phyloP scores from a whole-genome alignment of 225 moss, liverwort and hornwort genomes.

The Pleurozium schreberi region DNA sequence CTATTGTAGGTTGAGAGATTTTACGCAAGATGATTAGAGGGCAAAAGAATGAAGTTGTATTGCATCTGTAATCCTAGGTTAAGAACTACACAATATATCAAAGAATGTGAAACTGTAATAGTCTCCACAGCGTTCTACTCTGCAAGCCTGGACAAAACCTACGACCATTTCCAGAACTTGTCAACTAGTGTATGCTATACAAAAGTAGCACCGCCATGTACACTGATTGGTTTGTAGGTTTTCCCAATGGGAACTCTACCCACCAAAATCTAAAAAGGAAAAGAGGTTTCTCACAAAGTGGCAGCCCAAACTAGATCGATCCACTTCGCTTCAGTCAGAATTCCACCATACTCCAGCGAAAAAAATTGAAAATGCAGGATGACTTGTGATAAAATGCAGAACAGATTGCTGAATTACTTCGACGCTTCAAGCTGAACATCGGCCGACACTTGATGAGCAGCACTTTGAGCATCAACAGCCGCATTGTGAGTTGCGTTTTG shows the following conservation, averaged over 20 bases:
- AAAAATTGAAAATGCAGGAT: background rate
- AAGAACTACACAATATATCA: background rate
- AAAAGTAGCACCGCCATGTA: background rate
- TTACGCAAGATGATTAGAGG: accelerated
- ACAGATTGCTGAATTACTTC: background rate
- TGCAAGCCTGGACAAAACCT: background rate
- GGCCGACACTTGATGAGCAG: background rate
- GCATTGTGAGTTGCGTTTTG: background rate
- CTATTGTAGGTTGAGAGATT: accelerated
- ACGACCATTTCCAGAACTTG: background rate
- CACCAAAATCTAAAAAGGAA: background rate
- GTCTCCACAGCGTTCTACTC: background rate
- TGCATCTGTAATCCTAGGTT: background rate
- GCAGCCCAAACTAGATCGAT: too few species aligned
- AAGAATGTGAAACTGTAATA: background rate
- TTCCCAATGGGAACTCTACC: background rate
- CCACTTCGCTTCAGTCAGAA: background rate
- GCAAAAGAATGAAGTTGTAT: background rate
- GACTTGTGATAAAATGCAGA: background rate
- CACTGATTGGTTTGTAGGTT: background rate
- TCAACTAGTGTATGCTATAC: background rate
- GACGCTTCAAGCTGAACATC: background rate
- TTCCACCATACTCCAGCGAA: background rate
- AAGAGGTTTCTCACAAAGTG: background rate
- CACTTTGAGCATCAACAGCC: background rate